Base-by-base conservation (phyloP, 148 eudicot genomes). In the Rheum nobile region DNA sequence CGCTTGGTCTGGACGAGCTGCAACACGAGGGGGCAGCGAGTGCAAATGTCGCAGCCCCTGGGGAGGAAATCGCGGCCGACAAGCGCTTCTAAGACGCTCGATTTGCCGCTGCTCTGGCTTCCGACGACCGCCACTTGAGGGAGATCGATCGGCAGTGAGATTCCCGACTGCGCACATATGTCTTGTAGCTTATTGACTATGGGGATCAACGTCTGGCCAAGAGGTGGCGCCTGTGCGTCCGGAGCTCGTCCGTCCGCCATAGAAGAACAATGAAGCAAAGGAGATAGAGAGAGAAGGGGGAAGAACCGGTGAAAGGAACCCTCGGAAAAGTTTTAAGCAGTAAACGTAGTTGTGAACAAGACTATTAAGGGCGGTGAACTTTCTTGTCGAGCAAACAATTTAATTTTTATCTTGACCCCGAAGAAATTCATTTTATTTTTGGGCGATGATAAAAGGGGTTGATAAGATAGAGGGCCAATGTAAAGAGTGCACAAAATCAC, bases 111-210 rank as follows among this genome's bases (percentile, higher is more conserved):
- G 70, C 91, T 88, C 80, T 88, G 91, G 79, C 89, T 84, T 3
- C 91, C 91, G n/a, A 88, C 81, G 8, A 88, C 91, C 5, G 89
- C 91, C 17, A 88, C 86, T 61, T 86, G 89, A 24, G 91, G 91
- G 69, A 86, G 79, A 81, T 88, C 78, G 41, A 88, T 77, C 32
- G 80, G 80, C 22, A 80, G 79, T 2, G 77, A 57, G 10, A 80
- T 72, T 1, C 83, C 89, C 3, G 82, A 81, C 17, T 81, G 82
- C 0, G 86, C 77, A 74, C 86, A 88, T 67, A 88, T 88, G 75
- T 88, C 91, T 54, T 88, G 91, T 1, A 86, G 86, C 75, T 88
- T 88, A 83, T 88, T 88, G 48, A 88, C 80, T 43, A 81, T 83
- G 2, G 91, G 91, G 63, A 86, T 84, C 32, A 86, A 77, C 61